These are phyloP conservation scores for Dipodascus albidus DNA, from an alignment of 805 yeast genomes.

Conservation along the genomic window DNA sequence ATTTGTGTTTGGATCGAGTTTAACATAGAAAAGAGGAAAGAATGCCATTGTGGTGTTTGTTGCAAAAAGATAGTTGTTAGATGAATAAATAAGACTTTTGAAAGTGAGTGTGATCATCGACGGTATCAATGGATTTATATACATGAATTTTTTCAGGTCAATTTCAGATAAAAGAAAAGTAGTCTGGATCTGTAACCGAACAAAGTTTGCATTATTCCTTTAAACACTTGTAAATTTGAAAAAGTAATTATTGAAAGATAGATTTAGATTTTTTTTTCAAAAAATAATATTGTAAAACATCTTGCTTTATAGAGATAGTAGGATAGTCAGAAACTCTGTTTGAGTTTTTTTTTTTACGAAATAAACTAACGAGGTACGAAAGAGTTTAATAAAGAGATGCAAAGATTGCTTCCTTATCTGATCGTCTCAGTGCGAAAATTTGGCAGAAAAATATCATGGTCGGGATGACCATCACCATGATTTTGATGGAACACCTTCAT, in stretches of 20 bases:
- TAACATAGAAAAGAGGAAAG: background rate
- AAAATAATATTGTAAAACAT: background rate
- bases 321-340: background rate
- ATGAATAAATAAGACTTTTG: no score
- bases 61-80: background rate
- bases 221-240: background rate
- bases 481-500: no score
- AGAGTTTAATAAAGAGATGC: background rate
- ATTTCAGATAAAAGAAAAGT: background rate
- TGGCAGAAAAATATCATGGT: no score
- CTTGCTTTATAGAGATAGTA: background rate
- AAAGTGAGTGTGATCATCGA: no score
- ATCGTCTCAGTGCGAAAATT: no score
- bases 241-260: background rate
- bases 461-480: no score
- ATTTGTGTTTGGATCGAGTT: background rate
- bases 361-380: no score
- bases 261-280: background rate
- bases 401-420: background rate
- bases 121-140: no score
- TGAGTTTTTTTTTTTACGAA: no score
- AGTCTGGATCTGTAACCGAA: background rate
- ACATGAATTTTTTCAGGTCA: background rate
- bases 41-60: background rate
- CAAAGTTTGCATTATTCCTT: background rate